phyloP scores from a whole-genome alignment of 805 yeast genomes.

The Spathaspora passalidarum region DNA sequence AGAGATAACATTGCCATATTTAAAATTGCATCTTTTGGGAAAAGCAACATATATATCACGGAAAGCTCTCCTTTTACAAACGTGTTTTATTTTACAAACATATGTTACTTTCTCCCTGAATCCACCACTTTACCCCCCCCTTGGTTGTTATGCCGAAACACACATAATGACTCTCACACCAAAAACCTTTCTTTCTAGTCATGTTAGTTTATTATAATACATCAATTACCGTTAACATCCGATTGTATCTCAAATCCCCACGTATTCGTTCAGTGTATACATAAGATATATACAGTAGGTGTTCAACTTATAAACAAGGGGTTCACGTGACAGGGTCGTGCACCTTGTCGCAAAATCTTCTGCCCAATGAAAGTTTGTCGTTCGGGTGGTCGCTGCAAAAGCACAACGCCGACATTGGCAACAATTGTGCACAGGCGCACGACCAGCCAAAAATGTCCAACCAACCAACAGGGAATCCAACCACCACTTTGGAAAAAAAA shows the following conservation, averaged over 20 bases:
- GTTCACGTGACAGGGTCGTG: neutral
- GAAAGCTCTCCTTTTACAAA: too few relatives aligned
- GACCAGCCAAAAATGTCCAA: constrained; percentile 3
- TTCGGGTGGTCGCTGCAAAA: neutral
- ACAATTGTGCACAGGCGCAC: neutral
- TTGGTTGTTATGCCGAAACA: too few relatives aligned
- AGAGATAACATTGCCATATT: neutral
- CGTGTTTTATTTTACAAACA: too few relatives aligned
- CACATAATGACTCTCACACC: neutral
- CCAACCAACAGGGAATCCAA: constrained; percentile 1
- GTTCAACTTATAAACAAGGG: too few relatives aligned
- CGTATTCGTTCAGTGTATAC: too few relatives aligned
- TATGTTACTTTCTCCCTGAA: neutral
- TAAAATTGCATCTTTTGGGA: neutral
- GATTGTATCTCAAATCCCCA: too few relatives aligned
- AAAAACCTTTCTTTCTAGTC: neutral
- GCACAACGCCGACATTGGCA: neutral
- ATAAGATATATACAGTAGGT: too few relatives aligned
- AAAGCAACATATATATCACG: too few relatives aligned
- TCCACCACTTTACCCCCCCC: neutral
- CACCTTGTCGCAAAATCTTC: neutral
- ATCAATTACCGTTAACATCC: neutral
- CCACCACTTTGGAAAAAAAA: neutral
- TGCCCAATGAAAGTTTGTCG: neutral
- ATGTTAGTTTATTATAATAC: neutral